These are phyloP conservation scores for Linnemannia hyalina DNA, from an alignment of 192 early-diverging fungal genomes.

Conservation along the genomic window DNA sequence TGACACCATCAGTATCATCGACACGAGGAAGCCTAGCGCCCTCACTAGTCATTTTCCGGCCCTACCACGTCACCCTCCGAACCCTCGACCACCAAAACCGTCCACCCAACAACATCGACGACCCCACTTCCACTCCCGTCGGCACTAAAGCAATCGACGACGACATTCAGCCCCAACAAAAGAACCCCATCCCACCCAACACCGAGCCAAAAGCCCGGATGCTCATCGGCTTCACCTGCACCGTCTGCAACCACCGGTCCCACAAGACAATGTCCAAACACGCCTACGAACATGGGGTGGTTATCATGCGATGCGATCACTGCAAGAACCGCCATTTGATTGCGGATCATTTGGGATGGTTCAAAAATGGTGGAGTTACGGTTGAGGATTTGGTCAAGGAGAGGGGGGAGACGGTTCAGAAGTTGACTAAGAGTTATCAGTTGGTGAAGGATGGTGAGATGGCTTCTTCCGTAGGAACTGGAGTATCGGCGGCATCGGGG, in stretches of 20 bases:
- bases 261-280: constrained; percentile 94
- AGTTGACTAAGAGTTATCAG: constrained; percentile 50
- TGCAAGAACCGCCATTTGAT: constrained; percentile 95
- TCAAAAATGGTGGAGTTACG: constrained; percentile 74
- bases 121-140: neutral
- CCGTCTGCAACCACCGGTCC: constrained; percentile 87
- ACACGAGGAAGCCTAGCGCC: neutral
- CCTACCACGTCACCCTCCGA: constrained; percentile 44
- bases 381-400: constrained; percentile 88
- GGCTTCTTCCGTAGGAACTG: neutral
- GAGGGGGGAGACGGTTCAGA: constrained; percentile 78
- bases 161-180: constrained; percentile 31
- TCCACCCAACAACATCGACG: neutral
- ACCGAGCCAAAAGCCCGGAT: constrained; percentile 66
- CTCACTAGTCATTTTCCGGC: constrained; percentile 1
- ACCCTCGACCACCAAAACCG: constrained; percentile 22
- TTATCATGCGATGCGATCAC: constrained; percentile 91
- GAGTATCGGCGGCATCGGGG: neutral
- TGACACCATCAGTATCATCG: neutral
- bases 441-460: constrained; percentile 50
- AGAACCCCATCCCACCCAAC: constrained; percentile 46
- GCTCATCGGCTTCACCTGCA: constrained; percentile 95
- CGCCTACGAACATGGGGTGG: constrained; percentile 92
- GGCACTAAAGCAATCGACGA: neutral
- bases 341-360: constrained; percentile 98